Conservation (phyloP, 2,329 filamentous ascomycete genomes). For the Microdochium trichocladiopsis region DNA sequence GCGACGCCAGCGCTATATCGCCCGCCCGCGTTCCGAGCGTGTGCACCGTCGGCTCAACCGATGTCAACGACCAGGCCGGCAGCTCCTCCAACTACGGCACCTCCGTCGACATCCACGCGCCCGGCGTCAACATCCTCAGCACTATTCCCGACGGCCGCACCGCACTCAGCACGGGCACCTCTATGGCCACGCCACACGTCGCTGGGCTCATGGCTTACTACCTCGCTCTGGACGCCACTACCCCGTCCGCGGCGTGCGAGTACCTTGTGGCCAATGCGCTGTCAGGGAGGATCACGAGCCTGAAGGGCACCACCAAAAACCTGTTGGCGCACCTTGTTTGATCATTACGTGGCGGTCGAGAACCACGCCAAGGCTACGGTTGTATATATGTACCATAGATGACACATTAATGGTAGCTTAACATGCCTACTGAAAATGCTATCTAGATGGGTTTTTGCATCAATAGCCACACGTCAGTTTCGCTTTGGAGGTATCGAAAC, state of each 20-base stretch:
- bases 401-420: no score
- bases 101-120: constrained; percentile 9
- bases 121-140: constrained; percentile 3
- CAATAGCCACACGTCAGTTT: no score
- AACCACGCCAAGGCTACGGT: no score
- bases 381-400: no score
- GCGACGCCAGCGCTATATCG: constrained; percentile 7
- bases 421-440: no score
- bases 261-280: background rate
- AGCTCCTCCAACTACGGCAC: constrained; percentile 11
- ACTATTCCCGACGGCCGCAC: constrained; percentile 24
- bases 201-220: constrained; percentile 30
- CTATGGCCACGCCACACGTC: constrained; percentile 46
- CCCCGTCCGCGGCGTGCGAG: background rate
- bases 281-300: background rate
- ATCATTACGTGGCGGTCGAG: no score
- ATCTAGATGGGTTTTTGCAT: no score
- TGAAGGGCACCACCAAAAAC: background rate
- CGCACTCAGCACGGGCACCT: constrained; percentile 39
- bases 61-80: constrained; percentile 4
- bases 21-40: constrained; percentile 8
- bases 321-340: background rate
- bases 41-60: constrained; percentile 12
- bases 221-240: background rate
- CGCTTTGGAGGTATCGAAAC: no score